phyloP scores from a whole-genome alignment of 108 stramenopile species.

The Pseudonitzschia delicatissima region DNA sequence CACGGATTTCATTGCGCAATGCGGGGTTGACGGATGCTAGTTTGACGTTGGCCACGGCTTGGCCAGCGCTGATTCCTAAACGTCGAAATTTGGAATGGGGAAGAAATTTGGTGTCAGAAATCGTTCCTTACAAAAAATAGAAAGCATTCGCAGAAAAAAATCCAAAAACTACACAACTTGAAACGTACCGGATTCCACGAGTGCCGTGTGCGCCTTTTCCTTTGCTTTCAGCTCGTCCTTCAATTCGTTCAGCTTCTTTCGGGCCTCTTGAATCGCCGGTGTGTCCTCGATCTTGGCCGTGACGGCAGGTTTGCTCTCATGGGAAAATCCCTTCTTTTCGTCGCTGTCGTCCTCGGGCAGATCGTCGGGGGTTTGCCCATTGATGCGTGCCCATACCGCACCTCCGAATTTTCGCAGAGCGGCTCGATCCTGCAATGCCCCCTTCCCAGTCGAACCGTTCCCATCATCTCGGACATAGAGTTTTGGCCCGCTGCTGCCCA shows the following conservation, averaged over 20 bases:
- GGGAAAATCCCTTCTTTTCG: conserved; percentile 19
- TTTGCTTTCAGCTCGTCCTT: conserved; percentile 40
- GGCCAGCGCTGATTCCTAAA: conserved; percentile 63
- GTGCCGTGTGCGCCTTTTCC: conserved; percentile 54
- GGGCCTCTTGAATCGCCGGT: conserved; percentile 59
- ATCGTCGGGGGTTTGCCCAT: conserved; percentile 84
- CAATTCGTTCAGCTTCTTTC: conserved; percentile 40
- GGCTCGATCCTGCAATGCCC: conserved; percentile 90
- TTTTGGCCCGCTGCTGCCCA: conserved; percentile 58
- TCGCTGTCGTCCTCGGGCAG: conserved; percentile 32
- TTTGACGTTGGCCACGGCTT: conserved; percentile 82
- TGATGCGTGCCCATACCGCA: conserved; percentile 93
- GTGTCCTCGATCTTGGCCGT: conserved; percentile 86
- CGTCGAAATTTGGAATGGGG: not conserved
- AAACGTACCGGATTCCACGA: conserved; percentile 58
- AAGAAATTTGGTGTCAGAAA: not conserved
- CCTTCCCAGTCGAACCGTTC: conserved; percentile 97
- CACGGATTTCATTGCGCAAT: conserved; percentile 64
- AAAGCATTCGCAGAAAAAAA: not conserved
- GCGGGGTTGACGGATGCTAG: conserved; percentile 65
- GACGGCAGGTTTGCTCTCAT: conserved; percentile 42
- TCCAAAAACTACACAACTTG: too few relatives aligned
- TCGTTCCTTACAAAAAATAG: not conserved
- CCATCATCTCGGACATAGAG: conserved; percentile 95
- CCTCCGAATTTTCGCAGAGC: conserved; percentile 85